Evolutionary conservation across 2,329 filamentous ascomycete species (phyloP).

Genomic region (Didymosphaeria variabile): DNA sequence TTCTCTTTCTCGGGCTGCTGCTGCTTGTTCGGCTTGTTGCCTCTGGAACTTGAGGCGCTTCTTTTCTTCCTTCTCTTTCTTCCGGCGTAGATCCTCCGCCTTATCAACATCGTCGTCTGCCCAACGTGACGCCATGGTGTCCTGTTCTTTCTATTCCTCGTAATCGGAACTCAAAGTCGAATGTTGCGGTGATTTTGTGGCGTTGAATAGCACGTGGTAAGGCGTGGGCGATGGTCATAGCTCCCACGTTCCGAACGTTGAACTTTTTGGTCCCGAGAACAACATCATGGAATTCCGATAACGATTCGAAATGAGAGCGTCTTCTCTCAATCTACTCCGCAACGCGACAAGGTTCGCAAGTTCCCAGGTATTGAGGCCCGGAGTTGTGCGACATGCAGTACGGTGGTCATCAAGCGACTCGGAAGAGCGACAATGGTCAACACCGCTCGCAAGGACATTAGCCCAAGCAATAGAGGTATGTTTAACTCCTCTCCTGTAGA

Average conservation of each 20-base stretch:
- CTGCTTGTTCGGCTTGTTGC: conserved; percentile 71
- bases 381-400: conserved; percentile 29
- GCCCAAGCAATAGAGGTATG: conserved; percentile 84
- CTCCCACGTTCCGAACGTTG: conserved; percentile 39
- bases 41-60: conserved; percentile 84
- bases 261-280: conserved; percentile 36
- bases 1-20: conserved; percentile 35
- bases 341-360: conserved; percentile 31
- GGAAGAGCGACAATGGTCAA: conserved; percentile 77
- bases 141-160: conserved; percentile 14
- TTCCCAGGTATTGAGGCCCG: conserved; percentile 15
- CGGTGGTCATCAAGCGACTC: conserved; percentile 52
- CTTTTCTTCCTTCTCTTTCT: conserved; percentile 88
- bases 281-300: conserved; percentile 46
- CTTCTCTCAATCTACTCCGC: conserved; percentile 37
- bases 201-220: conserved; percentile 23
- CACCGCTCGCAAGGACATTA: conserved; percentile 86
- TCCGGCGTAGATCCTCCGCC: conserved; percentile 74
- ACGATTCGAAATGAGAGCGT: conserved; percentile 41
- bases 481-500: background rate
- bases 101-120: conserved; percentile 84
- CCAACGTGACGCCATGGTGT: conserved; percentile 78
- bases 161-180: conserved; percentile 1
- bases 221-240: conserved; percentile 40
- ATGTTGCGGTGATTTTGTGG: conserved; percentile 7